Base-by-base conservation (phyloP, 768 basidiomycete genomes). In the Fibroporia radiculosa region DNA sequence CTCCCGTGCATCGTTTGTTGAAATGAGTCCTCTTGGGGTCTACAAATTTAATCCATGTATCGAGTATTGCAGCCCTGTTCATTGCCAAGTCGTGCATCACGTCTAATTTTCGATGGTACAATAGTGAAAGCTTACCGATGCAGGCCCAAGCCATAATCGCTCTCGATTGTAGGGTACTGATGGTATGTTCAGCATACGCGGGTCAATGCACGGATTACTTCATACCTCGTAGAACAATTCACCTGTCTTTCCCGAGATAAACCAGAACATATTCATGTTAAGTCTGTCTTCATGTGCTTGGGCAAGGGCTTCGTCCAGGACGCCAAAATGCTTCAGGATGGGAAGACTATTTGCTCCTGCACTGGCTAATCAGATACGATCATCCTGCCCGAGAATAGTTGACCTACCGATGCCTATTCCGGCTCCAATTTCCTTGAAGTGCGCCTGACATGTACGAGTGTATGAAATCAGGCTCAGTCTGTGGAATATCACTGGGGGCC, bases 401-500 rank as follows among this genome's bases (percentile, higher is more conserved):
- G 13, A 20, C 59, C 49, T 40, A 73, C 75, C 75, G 18, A 79
- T 48, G 14, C 67, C 72, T 33, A 80, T 69, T 10, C 74, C 75
- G n/a, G 75, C 75, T 8, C 77, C 77, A 31, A 77, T 64, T 57
- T 78, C 74, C 22, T 64, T 69, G 47, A 74, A 77, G 40, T 65
- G 63, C 13, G 66, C 52, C 75, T 77, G 22, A 23, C 22, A 18
- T n/a, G 23, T 4, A 11, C 5, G 8, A n/a, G 23, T 44, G 12
- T 8, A 20, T 34, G 20, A 34, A 23, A 11, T 34, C 19, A 14
- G 33, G 6, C 14, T 4, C 32, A 22, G 11, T 3, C 22, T 24
- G 14, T 25, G 11, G 22, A 19, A 18, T 3, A 25, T 4, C 16
- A 29, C 20, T 20, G 13, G 7, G 25, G 19, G 1, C 20, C 29